Base-by-base conservation (phyloP, 2,329 filamentous ascomycete genomes). In the Cladosporium velox region DNA sequence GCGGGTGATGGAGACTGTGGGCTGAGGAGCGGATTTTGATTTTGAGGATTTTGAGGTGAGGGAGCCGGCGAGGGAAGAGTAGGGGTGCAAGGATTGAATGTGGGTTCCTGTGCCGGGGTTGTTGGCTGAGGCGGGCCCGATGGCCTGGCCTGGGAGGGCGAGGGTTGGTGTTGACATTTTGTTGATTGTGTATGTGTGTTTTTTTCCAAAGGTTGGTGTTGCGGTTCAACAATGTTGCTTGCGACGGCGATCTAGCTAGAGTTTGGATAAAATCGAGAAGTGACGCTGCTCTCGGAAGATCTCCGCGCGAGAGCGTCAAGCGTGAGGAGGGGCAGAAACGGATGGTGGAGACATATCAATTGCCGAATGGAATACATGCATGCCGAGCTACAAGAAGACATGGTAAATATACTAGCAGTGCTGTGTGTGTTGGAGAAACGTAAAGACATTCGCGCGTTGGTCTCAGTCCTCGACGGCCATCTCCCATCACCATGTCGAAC, bases 51-150 rank as follows among this genome's bases (percentile, higher is more conserved):
- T 73, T 21, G 72, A 68, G 59, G 62, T 67, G 52, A 79, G 79
- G 49, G 86, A 85, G 58, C 93, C 94, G 59, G 93, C 86, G 68
- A 97, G 88, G 24, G 93, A 97, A 67, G 93, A 89, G 77, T 90
- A 90, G 71, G 97, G 86, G 66, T 89, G 86, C 69, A 87, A 84
- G 69, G 90, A 84, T 79, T 92, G 86, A 70, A 96, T 84, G 78
- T 98, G 92, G 0, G 93, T 97, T 70, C 94, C 95, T 12, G 91
- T 83, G 15, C 94, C 94, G 32, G 92, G 86, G 49, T 85, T 80
- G 79, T 90, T 93, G 70, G 87, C 86, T 65, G 85, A 82, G 21
- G 84, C 79, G 21, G 89, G 80, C 34, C 91, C 93, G 49, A 99
- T 86, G 55, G 88, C 81, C 77, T 95, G 91, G 76, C 95, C 95